Conservation (phyloP, 2,329 filamentous ascomycete genomes). For the Rhexocercosporidium sp. region DNA sequence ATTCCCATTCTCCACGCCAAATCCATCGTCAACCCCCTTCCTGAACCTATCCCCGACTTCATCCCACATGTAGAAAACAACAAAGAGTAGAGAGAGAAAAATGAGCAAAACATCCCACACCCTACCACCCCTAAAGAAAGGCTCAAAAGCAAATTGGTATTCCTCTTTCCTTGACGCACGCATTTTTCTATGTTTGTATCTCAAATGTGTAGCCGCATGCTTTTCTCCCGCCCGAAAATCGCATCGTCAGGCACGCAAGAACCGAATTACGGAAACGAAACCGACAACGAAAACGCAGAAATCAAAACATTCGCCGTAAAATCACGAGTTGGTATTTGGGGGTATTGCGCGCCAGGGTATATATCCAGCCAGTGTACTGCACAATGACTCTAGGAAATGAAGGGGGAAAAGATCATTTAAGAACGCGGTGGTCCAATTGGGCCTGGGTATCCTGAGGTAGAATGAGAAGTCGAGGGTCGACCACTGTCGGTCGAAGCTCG, state of each 20-base stretch:
- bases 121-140: slow-evolving; percentile 16
- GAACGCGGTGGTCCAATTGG: slow-evolving; percentile 89
- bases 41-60: slow-evolving; percentile 15
- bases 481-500: slow-evolving; percentile 90
- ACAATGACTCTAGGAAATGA: slow-evolving; percentile 41
- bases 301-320: slow-evolving; percentile 32
- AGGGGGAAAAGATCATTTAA: slow-evolving; percentile 38
- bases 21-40: slow-evolving; percentile 15
- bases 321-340: slow-evolving; percentile 41
- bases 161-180: slow-evolving; percentile 36
- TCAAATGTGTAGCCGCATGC: slow-evolving; percentile 30
- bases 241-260: slow-evolving; percentile 8
- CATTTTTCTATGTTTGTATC: slow-evolving; percentile 38
- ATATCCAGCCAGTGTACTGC: slow-evolving; percentile 42
- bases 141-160: slow-evolving; percentile 42
- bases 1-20: slow-evolving; percentile 10
- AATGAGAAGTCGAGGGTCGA: slow-evolving; percentile 92
- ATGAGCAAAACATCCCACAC: not conserved
- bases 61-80: slow-evolving; percentile 14
- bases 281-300: slow-evolving; percentile 32
- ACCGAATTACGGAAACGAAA: slow-evolving; percentile 22
- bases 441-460: slow-evolving; percentile 94
- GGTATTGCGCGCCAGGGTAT: slow-evolving; percentile 45
- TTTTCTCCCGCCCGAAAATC: slow-evolving; percentile 31
- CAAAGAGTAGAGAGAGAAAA: slow-evolving; percentile 24